Conservation (phyloP, 805 yeast genomes). For the Kuraishia borneana region DNA sequence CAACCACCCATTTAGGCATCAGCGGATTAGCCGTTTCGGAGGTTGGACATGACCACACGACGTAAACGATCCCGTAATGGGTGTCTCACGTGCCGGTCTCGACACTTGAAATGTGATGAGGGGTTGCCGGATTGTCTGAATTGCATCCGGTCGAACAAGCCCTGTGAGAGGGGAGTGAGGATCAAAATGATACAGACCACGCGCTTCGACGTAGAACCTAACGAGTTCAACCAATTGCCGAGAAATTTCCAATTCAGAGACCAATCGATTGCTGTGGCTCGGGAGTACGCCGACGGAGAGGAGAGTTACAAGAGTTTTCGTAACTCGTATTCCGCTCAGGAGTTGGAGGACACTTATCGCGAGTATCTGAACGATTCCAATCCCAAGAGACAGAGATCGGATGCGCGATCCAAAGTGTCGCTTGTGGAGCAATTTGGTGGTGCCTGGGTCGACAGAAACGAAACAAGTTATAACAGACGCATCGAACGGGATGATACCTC, state of each 20-base stretch:
- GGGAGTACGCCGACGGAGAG: conserved; percentile 24
- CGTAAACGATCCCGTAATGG: conserved; percentile 25
- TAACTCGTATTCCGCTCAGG: conserved; percentile 6
- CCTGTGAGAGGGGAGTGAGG: conserved; percentile 34
- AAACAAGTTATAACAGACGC: neutral
- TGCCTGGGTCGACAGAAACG: neutral
- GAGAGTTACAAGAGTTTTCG: conserved; percentile 20
- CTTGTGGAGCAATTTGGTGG: neutral
- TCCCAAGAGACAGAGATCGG: no score
- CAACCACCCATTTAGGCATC: no score
- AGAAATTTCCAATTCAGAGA: conserved; percentile 13
- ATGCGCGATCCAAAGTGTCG: neutral
- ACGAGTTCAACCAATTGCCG: conserved; percentile 1
- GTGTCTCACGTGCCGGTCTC: conserved; percentile 50
- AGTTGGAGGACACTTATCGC: conserved; percentile 1
- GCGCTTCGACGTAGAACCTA: conserved; percentile 2
- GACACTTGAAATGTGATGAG: conserved; percentile 62
- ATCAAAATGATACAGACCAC: conserved; percentile 24
- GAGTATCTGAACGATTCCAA: neutral
- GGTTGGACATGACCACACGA: conserved; percentile 2
- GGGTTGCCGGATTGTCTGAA: conserved; percentile 49
- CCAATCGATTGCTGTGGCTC: conserved; percentile 30
- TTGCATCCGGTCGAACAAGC: conserved; percentile 36
- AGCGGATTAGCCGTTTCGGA: no score
- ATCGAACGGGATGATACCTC: neutral